Base-by-base conservation (phyloP, 2,329 filamentous ascomycete genomes). In the Phialophora verrucosa region DNA sequence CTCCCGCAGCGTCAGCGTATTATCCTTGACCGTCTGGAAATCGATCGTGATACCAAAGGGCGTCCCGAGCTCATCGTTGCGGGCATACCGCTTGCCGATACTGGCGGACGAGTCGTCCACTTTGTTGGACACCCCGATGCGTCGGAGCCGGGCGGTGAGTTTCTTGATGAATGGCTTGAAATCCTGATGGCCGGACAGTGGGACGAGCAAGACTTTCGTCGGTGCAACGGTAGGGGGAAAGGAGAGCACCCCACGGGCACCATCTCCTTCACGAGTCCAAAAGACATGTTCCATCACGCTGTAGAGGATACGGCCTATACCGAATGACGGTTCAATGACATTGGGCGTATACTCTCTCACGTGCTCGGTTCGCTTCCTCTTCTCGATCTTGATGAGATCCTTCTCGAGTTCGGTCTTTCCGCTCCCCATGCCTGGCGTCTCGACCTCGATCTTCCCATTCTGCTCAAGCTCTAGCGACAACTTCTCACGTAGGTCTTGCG, bases 241-340 rank as follows among this genome's bases (percentile, higher is more conserved):
- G 7, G 89, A 91, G 67, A 93, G 83, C 57, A 92, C 92, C 80
- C 91, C 90, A 77, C 93, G 91, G 62, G 92, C 90, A 78, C 95
- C 93, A 72, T 94, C 91, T 69, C 87, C 89, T 71, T 88, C 89
- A 70, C 95, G 91, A 62, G 89, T 92, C 94, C 95, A 99, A 86
- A 93, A 99, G 77, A 87, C 89, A 81, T 99, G 95, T 83, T 99
- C 95, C 76, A 96, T 91, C 74, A 99, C 83, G 67, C 91, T 89
- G 83, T 97, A 98, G 65, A 98, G 83, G 69, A 98, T 97, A 74
- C 94, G 88, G 67, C 94, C 95, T 75, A 98, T 96, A 83, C 94
- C 94, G 75, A 98, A 99, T 0, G 94, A 98, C 1, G 94, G 95
- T 82, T 99, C 95, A 73, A 98, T 96, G 56, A 96, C 93, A 76